A percentile compares a stretch with the other conserved stretches of the same genome.
Evolutionary conservation across 129 eudicot genomes (phyloP).

Genomic region (Smallanthus sonchifolius): DNA sequence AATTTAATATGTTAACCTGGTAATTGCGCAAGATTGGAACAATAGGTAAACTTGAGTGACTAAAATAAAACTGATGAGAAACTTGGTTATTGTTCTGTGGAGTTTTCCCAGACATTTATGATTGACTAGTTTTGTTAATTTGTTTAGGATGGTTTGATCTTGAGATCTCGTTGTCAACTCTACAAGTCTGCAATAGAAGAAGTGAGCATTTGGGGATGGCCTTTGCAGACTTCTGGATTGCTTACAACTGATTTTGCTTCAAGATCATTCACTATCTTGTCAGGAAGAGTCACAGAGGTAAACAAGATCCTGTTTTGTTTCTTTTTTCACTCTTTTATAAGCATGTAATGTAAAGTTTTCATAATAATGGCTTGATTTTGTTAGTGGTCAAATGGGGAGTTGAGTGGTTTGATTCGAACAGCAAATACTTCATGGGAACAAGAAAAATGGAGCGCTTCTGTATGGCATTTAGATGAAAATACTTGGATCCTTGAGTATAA

Average conservation of each 20-base stretch:
- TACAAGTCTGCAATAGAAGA: constrained; percentile 57
- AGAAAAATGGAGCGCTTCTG: constrained; percentile 62
- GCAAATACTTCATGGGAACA: constrained; percentile 63
- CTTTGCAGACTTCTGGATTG: constrained; percentile 77
- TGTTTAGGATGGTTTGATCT: constrained; percentile 70
- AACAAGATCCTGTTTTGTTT: neutral
- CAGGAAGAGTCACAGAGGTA: constrained; percentile 86
- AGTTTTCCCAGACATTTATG: neutral
- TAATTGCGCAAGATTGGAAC: no score
- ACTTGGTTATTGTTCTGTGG: no score
- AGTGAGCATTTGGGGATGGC: constrained; percentile 94
- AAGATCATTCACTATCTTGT: constrained; percentile 49
- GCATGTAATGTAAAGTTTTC: neutral
- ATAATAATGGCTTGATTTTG: neutral
- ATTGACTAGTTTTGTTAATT: neutral
- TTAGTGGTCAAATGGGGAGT: constrained; percentile 65
- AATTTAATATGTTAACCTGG: no score
- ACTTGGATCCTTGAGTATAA: constrained; percentile 94
- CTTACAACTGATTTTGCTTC: constrained; percentile 60
- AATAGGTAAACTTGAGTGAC: no score
- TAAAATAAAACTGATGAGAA: no score
- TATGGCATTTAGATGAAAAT: constrained; percentile 59
- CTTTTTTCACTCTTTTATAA: neutral
- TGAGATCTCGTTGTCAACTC: constrained; percentile 52
- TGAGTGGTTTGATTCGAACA: constrained; percentile 24